A percentile compares a stretch with the other conserved stretches of the same genome.
phyloP scores from a whole-genome alignment of 441 rosid genomes.

The Erysimum cheiri region DNA sequence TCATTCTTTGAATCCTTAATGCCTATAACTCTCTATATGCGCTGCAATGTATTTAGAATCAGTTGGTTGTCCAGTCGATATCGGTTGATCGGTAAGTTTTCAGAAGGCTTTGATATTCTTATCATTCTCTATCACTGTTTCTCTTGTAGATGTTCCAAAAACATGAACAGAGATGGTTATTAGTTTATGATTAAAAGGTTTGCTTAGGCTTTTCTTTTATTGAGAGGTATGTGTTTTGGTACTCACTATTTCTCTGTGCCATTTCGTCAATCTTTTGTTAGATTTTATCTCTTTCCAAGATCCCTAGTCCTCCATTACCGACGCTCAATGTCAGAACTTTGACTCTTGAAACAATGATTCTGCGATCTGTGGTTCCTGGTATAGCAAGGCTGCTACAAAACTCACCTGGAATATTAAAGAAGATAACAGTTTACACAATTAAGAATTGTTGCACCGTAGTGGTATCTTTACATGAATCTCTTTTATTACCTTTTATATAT shows the following conservation, averaged over 20 bases:
- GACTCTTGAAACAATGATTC: not conserved
- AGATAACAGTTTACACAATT: not conserved
- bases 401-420: not conserved
- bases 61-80: not conserved
- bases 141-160: not conserved
- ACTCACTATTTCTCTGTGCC: not conserved
- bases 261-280: not conserved
- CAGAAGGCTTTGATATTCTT: not conserved
- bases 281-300: slow-evolving; percentile 5
- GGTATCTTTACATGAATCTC: not conserved
- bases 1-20: not conserved
- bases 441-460: not conserved
- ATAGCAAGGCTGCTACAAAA: slow-evolving; percentile 2
- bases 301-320: not conserved
- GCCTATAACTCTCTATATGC: not conserved
- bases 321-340: not conserved
- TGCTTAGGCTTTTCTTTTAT: not conserved
- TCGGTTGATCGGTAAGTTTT: not conserved
- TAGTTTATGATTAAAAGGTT: not conserved
- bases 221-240: not conserved
- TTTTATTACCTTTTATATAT: not conserved
- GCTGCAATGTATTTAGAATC: not conserved
- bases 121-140: not conserved
- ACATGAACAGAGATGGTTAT: not conserved
- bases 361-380: not conserved